Percentiles rank a stretch among this genome's conserved stretches.
Evolutionary conservation across 2,329 filamentous ascomycete genomes (phyloP).

Genomic region (Penicillium griseofulvum): DNA sequence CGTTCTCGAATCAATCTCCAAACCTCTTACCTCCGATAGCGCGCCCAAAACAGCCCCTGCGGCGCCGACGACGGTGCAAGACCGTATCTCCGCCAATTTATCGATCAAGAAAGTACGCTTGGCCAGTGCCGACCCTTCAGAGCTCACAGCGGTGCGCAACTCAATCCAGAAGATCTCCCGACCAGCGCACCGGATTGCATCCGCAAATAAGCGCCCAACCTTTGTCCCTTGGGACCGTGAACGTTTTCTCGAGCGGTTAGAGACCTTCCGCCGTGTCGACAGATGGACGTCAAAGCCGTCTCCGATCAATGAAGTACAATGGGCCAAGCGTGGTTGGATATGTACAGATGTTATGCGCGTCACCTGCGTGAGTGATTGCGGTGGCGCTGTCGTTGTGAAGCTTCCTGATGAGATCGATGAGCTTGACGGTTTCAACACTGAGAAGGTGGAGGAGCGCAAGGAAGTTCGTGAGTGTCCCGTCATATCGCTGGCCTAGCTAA

Average conservation of each 20-base stretch:
- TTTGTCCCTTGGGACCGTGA: constrained; percentile 85
- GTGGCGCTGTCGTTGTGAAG: constrained; percentile 78
- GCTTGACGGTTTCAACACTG: constrained; percentile 45
- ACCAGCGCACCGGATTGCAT: constrained; percentile 28
- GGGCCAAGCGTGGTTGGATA: constrained; percentile 90
- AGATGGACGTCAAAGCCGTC: constrained; percentile 93
- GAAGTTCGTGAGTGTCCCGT: constrained; percentile 41
- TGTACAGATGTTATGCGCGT: constrained; percentile 82
- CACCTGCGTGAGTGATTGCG: constrained; percentile 75
- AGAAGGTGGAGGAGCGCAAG: constrained; percentile 42
- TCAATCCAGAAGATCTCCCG: constrained; percentile 29
- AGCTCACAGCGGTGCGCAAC: constrained; percentile 24
- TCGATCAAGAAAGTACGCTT: constrained; percentile 39
- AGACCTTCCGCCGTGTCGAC: constrained; percentile 86
- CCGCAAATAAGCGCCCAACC: constrained; percentile 53
- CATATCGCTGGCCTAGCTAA: too few species aligned
- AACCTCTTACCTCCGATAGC: constrained; percentile 25
- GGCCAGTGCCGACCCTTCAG: constrained; percentile 19
- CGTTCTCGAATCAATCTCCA: constrained; percentile 46
- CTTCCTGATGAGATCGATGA: constrained; percentile 65
- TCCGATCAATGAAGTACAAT: constrained; percentile 81
- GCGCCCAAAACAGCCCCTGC: constrained; percentile 20
- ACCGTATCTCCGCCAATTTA: constrained; percentile 25
- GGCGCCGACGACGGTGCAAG: constrained; percentile 21
- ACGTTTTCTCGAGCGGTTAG: constrained; percentile 75